Evolutionary conservation across 148 eudicot species (phyloP).

Genomic region (Rhododendron ovatum): DNA sequence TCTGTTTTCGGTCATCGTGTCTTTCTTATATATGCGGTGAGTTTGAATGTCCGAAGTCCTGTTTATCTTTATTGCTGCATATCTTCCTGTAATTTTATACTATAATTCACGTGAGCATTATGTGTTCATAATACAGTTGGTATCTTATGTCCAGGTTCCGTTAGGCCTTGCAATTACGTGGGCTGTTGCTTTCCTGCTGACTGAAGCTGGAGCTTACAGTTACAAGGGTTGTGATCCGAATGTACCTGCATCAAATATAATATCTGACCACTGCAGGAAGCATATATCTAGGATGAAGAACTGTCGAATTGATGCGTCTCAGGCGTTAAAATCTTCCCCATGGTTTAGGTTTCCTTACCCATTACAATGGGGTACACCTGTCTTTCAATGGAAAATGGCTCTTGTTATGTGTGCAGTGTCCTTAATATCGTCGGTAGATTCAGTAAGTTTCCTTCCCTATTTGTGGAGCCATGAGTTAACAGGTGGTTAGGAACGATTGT

Average conservation of each 20-base stretch:
- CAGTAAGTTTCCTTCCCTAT: conserved; percentile 49
- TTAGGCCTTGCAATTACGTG: conserved; percentile 88
- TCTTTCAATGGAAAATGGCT: conserved; percentile 89
- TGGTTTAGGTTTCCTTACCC: conserved; percentile 99
- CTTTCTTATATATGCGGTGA: conserved; percentile 93
- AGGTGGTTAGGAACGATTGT: background rate
- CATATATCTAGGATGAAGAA: conserved; percentile 77
- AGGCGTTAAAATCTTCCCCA: conserved; percentile 77
- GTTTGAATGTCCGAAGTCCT: conserved; percentile 25
- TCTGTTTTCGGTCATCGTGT: conserved; percentile 88
- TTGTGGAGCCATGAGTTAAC: conserved; percentile 1
- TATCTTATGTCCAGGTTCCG: conserved; percentile 57
- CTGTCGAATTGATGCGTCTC: conserved; percentile 89
- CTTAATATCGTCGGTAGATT: conserved; percentile 81
- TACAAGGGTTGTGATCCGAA: conserved; percentile 83
- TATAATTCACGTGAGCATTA: background rate
- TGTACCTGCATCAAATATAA: conserved; percentile 68
- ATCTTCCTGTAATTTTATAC: background rate
- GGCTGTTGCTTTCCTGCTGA: conserved; percentile 76
- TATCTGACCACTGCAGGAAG: conserved; percentile 82
- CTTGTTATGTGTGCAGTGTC: conserved; percentile 95
- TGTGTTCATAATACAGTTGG: conserved; percentile 3
- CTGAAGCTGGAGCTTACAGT: conserved; percentile 85
- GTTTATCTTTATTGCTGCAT: background rate
- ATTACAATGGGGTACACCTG: conserved; percentile 93